phyloP scores from a whole-genome alignment of 2,329 filamentous ascomycete species.

The Fusarium incarnatum region DNA sequence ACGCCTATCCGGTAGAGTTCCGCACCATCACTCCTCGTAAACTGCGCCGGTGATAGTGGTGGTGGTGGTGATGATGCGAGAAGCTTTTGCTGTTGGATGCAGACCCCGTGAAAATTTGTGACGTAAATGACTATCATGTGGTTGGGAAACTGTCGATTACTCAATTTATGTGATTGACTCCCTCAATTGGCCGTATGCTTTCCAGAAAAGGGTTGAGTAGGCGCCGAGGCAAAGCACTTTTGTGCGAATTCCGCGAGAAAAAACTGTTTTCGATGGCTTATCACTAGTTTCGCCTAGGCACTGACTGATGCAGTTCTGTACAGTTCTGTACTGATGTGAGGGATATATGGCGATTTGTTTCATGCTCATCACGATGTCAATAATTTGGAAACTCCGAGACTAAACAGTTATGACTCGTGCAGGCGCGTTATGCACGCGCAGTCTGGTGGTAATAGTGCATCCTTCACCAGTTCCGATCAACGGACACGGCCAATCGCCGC shows the following conservation, averaged over 20 bases:
- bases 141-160: constrained; percentile 30
- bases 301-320: neutral
- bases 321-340: constrained; percentile 11
- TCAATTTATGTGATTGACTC: constrained; percentile 31
- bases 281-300: neutral
- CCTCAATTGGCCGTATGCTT: constrained; percentile 31
- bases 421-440: constrained; percentile 20
- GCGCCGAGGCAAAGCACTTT: constrained; percentile 28
- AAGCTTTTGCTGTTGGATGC: constrained; percentile 30
- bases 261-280: constrained; percentile 31
- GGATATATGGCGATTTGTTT: constrained; percentile 26
- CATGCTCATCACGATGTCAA: constrained; percentile 35
- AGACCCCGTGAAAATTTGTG: constrained; percentile 30
- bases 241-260: constrained; percentile 32
- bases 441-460: constrained; percentile 14
- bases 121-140: constrained; percentile 39
- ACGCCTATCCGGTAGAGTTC: constrained; percentile 43
- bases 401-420: constrained; percentile 45
- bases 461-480: constrained; percentile 11
- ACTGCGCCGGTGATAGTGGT: constrained; percentile 14
- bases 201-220: constrained; percentile 33
- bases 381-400: constrained; percentile 38
- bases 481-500: neutral
- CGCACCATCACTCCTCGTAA: constrained; percentile 35
- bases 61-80: constrained; percentile 26